Conservation (phyloP, 2,329 filamentous ascomycete genomes). For the Colletotrichum cuscutae region DNA sequence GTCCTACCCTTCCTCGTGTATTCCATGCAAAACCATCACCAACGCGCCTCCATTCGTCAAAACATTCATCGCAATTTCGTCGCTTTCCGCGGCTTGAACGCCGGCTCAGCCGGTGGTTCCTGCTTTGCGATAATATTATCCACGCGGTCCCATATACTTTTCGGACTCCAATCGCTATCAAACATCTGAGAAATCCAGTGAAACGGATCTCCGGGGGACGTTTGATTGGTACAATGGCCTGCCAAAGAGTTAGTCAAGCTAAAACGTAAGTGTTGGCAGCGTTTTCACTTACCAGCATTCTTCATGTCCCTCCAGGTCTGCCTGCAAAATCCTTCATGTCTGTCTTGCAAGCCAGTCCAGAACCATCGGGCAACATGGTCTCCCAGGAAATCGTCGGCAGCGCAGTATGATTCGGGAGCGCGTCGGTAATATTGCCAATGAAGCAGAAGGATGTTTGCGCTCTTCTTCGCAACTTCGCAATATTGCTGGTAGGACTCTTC, state of each 20-base stretch:
- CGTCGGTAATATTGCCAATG: slow-evolving; percentile 61
- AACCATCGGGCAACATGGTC: slow-evolving; percentile 16
- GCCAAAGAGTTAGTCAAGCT: not conserved
- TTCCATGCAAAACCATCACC: not conserved
- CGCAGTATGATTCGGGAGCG: not conserved
- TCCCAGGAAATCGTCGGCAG: not conserved
- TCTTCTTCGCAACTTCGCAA: slow-evolving; percentile 22
- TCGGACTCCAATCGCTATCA: slow-evolving; percentile 48
- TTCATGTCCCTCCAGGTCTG: not conserved
- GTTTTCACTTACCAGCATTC: not conserved
- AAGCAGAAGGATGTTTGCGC: slow-evolving; percentile 57
- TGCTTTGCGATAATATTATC: not conserved
- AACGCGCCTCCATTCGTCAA: too few relatives aligned
- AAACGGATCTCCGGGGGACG: slow-evolving; percentile 31
- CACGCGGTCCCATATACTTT: not conserved
- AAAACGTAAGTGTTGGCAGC: too few relatives aligned
- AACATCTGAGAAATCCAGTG: slow-evolving; percentile 60
- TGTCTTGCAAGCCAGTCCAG: not conserved
- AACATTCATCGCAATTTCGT: not conserved
- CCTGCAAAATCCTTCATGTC: not conserved
- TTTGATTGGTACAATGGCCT: not conserved
- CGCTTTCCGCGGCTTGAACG: not conserved
- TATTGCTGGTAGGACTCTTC: not conserved
- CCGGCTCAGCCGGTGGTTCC: not conserved
- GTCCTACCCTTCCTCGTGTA: not conserved